Evolutionary conservation across 441 rosid species (phyloP), one percentile per base, ranked within the genome.

Genomic region (Populus tomentosa): DNA sequence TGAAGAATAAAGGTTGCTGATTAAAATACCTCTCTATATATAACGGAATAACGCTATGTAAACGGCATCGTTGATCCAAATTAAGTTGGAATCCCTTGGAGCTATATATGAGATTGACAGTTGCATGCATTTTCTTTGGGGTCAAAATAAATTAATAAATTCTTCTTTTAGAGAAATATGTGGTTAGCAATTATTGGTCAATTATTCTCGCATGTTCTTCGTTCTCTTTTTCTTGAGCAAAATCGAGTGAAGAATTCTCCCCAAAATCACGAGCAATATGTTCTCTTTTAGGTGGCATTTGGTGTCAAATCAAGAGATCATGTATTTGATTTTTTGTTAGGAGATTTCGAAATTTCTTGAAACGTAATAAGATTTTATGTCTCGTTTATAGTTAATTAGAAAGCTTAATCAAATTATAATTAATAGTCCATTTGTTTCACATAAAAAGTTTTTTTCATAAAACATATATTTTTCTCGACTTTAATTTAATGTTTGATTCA

Each of bases 11-110:
- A 50, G 59, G 59, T 42, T 42, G 59, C 8, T 6, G n/a, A 16
- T 18, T 50, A 50, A 50, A 16, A 16, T 50, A 16, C 6, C n/a
- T n/a, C n/a, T 50, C 16, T 20, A 16, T 50, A 16, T 5, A 35
- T 40, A 10, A 40, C 10, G 16, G 71, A 78, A 53, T 75, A 80
- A 75, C 69, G 21, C 72, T 42, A 75, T 21, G 36, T 59, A 66
- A 65, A 21, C 66, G 21, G 66, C 35, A 38, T 16, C n/a, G 69
- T 68, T 24, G 26, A 53, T 71, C 59, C 65, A 50, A 56, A 69
- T 14, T 3, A 69, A 18, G 16, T 36, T 38, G 69, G 74, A 76
- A 69, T 76, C 73, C 16, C 13, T 14, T 73, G 9, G 10, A 21
- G 40, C 24, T 67, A 38, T 28, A 5, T 46, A 18, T 30, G 67